phyloP scores from a whole-genome alignment of 2,329 filamentous ascomycete genomes.

The Scytalidium sp. region DNA sequence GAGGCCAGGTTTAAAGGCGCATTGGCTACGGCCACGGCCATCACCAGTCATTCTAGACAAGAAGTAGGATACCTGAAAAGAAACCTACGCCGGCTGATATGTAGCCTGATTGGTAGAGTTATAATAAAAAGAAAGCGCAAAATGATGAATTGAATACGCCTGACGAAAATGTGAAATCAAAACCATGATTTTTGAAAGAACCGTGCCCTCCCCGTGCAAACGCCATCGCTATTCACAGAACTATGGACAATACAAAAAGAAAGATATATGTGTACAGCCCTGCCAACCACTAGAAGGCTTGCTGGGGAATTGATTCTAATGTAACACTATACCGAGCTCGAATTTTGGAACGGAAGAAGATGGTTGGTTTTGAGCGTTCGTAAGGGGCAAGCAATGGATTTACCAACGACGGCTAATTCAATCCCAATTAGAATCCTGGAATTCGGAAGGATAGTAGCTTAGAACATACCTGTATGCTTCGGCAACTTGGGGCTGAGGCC shows the following conservation, averaged over 20 bases:
- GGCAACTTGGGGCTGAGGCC: conserved; percentile 34
- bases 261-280: conserved; percentile 5
- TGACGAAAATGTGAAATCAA: conserved; percentile 9
- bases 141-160: conserved; percentile 7
- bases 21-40: neutral
- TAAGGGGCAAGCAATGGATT: conserved; percentile 7
- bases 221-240: neutral
- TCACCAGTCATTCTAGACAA: neutral
- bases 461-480: conserved; percentile 33
- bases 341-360: neutral
- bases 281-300: conserved; percentile 26
- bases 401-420: conserved; percentile 35
- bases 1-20: neutral
- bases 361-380: neutral
- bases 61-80: conserved; percentile 1
- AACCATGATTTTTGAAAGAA: conserved; percentile 9
- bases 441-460: neutral
- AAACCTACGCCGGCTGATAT: neutral
- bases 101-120: neutral
- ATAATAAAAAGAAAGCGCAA: conserved; percentile 9
- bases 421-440: conserved; percentile 17
- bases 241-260: conserved; percentile 7
- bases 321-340: conserved; percentile 18
- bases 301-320: conserved; percentile 11
- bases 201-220: conserved; percentile 5